These are phyloP conservation scores for Tephrocybe rancida DNA, from an alignment of 768 basidiomycete genomes.

Conservation along the genomic window DNA sequence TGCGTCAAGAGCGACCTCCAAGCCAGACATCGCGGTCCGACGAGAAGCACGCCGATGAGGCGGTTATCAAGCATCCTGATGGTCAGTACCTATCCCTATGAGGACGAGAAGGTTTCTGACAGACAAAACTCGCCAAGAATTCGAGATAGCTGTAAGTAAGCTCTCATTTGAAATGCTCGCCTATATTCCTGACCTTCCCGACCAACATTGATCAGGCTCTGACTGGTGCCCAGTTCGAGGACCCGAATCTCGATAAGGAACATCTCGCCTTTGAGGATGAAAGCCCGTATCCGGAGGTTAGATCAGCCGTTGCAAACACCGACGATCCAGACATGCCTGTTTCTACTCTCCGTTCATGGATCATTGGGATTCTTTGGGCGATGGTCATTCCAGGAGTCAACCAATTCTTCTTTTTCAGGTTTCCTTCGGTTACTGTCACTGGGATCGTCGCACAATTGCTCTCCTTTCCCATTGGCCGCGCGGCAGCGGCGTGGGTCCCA, in stretches of 20 bases:
- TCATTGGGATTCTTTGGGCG: conserved; percentile 56
- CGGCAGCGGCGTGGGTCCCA: conserved; percentile 57
- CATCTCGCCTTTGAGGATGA: conserved; percentile 55
- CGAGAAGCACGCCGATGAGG: conserved; percentile 26
- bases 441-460: conserved; percentile 70
- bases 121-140: conserved; percentile 20
- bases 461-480: conserved; percentile 67
- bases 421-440: conserved; percentile 37
- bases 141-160: conserved; percentile 30
- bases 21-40: conserved; percentile 20
- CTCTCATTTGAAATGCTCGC: not conserved
- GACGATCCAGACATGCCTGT: conserved; percentile 64
- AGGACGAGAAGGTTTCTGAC: not conserved
- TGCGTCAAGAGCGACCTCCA: conserved; percentile 17
- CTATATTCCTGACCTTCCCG: not conserved
- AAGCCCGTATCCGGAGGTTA: conserved; percentile 79
- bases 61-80: conserved; percentile 19
- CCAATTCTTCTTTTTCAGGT: conserved; percentile 59
- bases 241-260: conserved; percentile 47
- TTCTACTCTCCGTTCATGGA: conserved; percentile 52
- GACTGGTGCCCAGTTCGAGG: conserved; percentile 41
- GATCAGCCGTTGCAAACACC: conserved; percentile 66
- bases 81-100: conserved; percentile 21
- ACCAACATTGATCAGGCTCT: conserved; percentile 24
- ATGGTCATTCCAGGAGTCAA: conserved; percentile 58